Conservation (phyloP, 805 yeast genomes). For the Teunomyces pallodes region DNA sequence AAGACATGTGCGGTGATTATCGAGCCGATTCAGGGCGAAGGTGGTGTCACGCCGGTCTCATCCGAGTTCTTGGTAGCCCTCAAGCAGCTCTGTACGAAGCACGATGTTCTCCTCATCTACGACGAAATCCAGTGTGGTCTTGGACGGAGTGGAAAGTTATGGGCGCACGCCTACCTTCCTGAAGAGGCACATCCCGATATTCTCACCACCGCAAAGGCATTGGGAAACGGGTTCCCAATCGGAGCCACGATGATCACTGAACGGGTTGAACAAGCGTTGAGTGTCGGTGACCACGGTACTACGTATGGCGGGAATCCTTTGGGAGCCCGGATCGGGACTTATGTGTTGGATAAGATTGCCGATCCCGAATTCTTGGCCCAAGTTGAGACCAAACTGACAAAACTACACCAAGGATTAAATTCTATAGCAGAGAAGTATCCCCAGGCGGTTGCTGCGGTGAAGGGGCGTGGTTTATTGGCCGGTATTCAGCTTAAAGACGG, state of each 20-base stretch:
- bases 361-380: constrained; percentile 54
- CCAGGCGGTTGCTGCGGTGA: constrained; percentile 59
- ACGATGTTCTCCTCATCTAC: constrained; percentile 75
- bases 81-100: constrained; percentile 62
- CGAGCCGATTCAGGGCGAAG: constrained; percentile 98
- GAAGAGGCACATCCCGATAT: constrained; percentile 90
- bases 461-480: constrained; percentile 86
- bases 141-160: constrained; percentile 85
- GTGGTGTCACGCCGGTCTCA: constrained; percentile 77
- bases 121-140: constrained; percentile 98
- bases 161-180: constrained; percentile 86
- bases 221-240: constrained; percentile 95
- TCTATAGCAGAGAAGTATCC: constrained; percentile 56
- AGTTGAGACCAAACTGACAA: constrained; percentile 60
- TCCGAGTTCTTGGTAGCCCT: constrained; percentile 63
- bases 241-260: constrained; percentile 91
- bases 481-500: constrained; percentile 68
- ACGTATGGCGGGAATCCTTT: constrained; percentile 97
- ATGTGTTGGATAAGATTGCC: constrained; percentile 70
- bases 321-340: constrained; percentile 76
- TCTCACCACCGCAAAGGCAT: constrained; percentile 89
- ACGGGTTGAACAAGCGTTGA: constrained; percentile 64
- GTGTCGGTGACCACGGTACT: constrained; percentile 96
- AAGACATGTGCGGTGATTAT: constrained; percentile 88
- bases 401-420: constrained; percentile 50